phyloP scores from a whole-genome alignment of 192 early-diverging fungal genomes.

The Cetraspora pellucida region DNA sequence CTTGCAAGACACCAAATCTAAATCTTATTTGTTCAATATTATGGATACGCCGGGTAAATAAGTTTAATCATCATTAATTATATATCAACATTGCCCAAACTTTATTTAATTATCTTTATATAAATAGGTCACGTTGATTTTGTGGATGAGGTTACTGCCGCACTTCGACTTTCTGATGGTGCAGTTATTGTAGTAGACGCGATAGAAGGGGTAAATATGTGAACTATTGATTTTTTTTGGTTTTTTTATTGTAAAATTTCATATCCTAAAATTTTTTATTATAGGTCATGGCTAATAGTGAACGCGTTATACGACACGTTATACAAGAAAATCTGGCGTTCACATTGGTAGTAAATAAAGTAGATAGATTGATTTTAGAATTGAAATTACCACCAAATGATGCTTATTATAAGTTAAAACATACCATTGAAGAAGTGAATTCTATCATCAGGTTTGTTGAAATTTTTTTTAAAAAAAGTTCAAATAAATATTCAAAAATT shows the following conservation, averaged over 20 bases:
- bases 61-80: background rate
- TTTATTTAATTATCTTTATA: background rate
- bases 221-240: background rate
- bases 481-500: too few relatives aligned
- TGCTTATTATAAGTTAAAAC: constrained; percentile 95
- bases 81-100: background rate
- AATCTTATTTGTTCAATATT: constrained; percentile 88
- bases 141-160: constrained; percentile 89
- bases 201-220: constrained; percentile 76
- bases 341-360: constrained; percentile 94
- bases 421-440: constrained; percentile 97
- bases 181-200: constrained; percentile 92
- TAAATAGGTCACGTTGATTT: constrained; percentile 86
- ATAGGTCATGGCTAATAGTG: constrained; percentile 88
- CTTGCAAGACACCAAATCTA: constrained; percentile 82
- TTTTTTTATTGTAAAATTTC: background rate
- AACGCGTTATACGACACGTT: constrained; percentile 80
- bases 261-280: background rate
- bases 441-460: constrained; percentile 59
- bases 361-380: constrained; percentile 97
- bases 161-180: constrained; percentile 86
- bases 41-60: constrained; percentile 86
- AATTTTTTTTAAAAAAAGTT: too few relatives aligned
- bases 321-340: constrained; percentile 79
- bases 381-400: constrained; percentile 94